These are phyloP conservation scores for Venturia nashicola DNA, from an alignment of 2,329 filamentous ascomycete genomes.

Conservation along the genomic window DNA sequence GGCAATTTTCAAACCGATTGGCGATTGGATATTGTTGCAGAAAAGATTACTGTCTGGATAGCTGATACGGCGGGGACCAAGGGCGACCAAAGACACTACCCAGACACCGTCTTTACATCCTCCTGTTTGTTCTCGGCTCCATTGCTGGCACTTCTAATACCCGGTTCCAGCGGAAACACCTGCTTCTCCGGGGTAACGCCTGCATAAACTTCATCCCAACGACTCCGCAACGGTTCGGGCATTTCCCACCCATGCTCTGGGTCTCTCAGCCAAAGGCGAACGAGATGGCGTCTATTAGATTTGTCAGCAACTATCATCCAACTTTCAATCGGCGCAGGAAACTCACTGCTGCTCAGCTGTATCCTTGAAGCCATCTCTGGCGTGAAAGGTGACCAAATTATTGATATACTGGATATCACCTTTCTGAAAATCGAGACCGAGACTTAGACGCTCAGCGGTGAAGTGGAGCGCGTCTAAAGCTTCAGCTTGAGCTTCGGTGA, in stretches of 20 bases:
- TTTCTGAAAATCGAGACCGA: conserved; percentile 26
- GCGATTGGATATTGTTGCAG: too few relatives aligned
- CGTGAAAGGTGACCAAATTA: conserved; percentile 39
- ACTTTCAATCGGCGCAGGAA: background rate
- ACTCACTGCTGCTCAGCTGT: conserved; percentile 10
- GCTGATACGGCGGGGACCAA: background rate
- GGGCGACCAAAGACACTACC: background rate
- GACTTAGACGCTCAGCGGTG: conserved; percentile 24
- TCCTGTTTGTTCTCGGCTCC: background rate
- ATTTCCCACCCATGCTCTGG: conserved; percentile 34
- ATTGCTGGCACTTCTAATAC: conserved; percentile 27
- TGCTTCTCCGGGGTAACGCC: conserved; percentile 39
- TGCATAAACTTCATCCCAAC: conserved; percentile 43
- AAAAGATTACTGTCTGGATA: background rate
- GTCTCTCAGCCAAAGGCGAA: conserved; percentile 36
- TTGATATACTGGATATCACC: conserved; percentile 38
- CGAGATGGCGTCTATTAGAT: conserved; percentile 27
- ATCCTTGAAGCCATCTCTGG: conserved; percentile 34
- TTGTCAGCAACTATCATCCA: background rate
- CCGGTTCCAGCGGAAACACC: conserved; percentile 46
- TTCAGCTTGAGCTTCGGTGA: conserved; percentile 32
- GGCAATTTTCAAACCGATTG: too few relatives aligned
- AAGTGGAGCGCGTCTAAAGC: conserved; percentile 34
- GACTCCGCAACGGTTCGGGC: conserved; percentile 24
- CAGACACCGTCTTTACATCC: background rate